Evolutionary conservation across 805 yeast genomes (phyloP).

Genomic region (Ogataea degrootiae): DNA sequence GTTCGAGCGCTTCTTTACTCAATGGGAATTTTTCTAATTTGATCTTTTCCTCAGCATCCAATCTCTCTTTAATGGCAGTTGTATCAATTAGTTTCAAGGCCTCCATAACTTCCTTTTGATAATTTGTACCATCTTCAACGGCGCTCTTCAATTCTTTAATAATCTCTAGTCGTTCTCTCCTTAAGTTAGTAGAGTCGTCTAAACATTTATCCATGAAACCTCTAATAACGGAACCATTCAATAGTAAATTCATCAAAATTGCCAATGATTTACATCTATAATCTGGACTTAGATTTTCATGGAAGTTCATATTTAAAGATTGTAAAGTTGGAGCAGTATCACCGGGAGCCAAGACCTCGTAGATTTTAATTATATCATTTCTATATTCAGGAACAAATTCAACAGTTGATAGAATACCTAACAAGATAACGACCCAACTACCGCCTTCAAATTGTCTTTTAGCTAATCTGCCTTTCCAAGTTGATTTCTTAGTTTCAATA

Average conservation of each 20-base stretch:
- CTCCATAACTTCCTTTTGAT: slow-evolving; percentile 38
- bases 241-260: slow-evolving; percentile 59
- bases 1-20: slow-evolving; percentile 17
- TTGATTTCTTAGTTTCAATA: slow-evolving; percentile 51
- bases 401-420: slow-evolving; percentile 65
- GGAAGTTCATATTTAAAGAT: slow-evolving; percentile 52
- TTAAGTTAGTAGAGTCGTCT: slow-evolving; percentile 55
- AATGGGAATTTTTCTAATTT: slow-evolving; percentile 15
- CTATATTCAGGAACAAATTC: slow-evolving; percentile 53
- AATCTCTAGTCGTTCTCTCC: slow-evolving; percentile 64
- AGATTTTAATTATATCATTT: slow-evolving; percentile 45
- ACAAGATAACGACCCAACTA: slow-evolving; percentile 72
- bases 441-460: slow-evolving; percentile 78
- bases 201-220: slow-evolving; percentile 61
- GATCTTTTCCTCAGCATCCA: slow-evolving; percentile 21
- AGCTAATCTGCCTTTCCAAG: slow-evolving; percentile 77
- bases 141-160: slow-evolving; percentile 53
- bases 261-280: slow-evolving; percentile 54
- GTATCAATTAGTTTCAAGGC: slow-evolving; percentile 25
- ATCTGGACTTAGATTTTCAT: slow-evolving; percentile 42
- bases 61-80: slow-evolving; percentile 15
- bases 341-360: slow-evolving; percentile 54
- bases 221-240: slow-evolving; percentile 56
- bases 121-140: slow-evolving; percentile 45
- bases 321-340: slow-evolving; percentile 43